Conservation (phyloP, 2,329 filamentous ascomycete genomes). For the Sporothrix sp. region DNA sequence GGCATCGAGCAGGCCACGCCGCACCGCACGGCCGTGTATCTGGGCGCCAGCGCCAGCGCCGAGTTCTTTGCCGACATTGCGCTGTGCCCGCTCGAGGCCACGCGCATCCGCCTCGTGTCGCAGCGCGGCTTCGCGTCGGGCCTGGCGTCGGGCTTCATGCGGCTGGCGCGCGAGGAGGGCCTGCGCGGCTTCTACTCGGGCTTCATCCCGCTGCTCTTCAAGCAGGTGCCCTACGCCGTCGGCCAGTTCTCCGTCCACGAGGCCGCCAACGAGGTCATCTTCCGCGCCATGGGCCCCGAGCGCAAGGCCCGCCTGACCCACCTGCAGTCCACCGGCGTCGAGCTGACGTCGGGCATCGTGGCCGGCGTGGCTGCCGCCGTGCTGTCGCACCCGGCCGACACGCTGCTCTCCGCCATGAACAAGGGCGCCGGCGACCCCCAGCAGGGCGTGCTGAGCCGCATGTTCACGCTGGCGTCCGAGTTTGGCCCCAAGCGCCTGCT, state of each 20-base stretch:
- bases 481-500: constrained; percentile 41
- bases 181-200: constrained; percentile 82
- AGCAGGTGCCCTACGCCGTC: constrained; percentile 89
- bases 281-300: constrained; percentile 53
- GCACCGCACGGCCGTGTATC: constrained; percentile 53
- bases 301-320: constrained; percentile 58
- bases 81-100: constrained; percentile 85
- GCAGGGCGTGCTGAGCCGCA: constrained; percentile 39
- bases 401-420: constrained; percentile 45
- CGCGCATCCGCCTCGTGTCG: constrained; percentile 66
- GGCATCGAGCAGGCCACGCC: constrained; percentile 36
- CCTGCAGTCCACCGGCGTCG: constrained; percentile 68
- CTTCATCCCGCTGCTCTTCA: constrained; percentile 77
- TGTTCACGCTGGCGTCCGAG: constrained; percentile 42
- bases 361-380: constrained; percentile 83
- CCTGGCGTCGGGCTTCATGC: constrained; percentile 60
- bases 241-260: constrained; percentile 93
- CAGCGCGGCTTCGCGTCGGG: constrained; percentile 69
- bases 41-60: constrained; percentile 58
- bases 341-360: constrained; percentile 75
- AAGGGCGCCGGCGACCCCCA: constrained; percentile 41
- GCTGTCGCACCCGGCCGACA: constrained; percentile 80
- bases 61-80: constrained; percentile 70
- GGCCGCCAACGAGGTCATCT: constrained; percentile 72
- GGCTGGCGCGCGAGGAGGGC: constrained; percentile 68